Base-by-base conservation (phyloP, 2,329 filamentous ascomycete genomes). In the Exophiala phaeomuriformis region DNA sequence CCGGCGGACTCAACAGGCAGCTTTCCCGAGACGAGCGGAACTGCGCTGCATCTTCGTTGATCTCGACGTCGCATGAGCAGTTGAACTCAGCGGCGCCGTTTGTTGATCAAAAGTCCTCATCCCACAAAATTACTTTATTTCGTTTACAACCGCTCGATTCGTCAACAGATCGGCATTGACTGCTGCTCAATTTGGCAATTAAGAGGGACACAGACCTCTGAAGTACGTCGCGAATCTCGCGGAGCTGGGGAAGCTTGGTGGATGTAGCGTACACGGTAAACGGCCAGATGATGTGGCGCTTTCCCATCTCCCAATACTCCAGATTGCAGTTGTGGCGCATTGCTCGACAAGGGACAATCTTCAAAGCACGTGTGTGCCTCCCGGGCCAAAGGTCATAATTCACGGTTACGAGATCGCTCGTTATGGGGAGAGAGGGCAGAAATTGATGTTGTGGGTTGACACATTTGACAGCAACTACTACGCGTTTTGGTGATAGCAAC, bases 381-480 rank as follows among this genome's bases (percentile, higher is more conserved):
- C 19, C 19, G 19, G 19, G 19, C 19, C 19, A 19, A 19, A 19
- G 19, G 19, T 19, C 2, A 19, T 19, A 19, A 19, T 19, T 19
- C 19, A 19, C 19, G 19, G 19, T 19, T 19, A 19, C 19, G 19
- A 19, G 19, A 19, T 19, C 19, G 19, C 19, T 19, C 19, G 19
- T 19, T 19, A 19, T 45, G 30, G 42, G 27, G 10, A 7, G 3
- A n/a, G 30, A 45, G 4, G 28, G 12, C 32, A 45, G 28, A 48
- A 46, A 36, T 31, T 49, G 36, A n/a, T 47, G n/a, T 41, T 32
- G 8, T 37, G 29, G 32, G 12, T 49, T 52, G 53, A 50, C 49
- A 42, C 36, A 6, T 55, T 41, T 52, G 51, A 51, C 55, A 49
- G 12, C 47, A 19, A 45, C 43, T 29, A 44, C 30, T 47, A 46